Percentiles rank a stretch among this genome's conserved stretches.
Evolutionary conservation across 2,329 filamentous ascomycete species (phyloP).

Genomic region (Torrubiellomyces zombiae): DNA sequence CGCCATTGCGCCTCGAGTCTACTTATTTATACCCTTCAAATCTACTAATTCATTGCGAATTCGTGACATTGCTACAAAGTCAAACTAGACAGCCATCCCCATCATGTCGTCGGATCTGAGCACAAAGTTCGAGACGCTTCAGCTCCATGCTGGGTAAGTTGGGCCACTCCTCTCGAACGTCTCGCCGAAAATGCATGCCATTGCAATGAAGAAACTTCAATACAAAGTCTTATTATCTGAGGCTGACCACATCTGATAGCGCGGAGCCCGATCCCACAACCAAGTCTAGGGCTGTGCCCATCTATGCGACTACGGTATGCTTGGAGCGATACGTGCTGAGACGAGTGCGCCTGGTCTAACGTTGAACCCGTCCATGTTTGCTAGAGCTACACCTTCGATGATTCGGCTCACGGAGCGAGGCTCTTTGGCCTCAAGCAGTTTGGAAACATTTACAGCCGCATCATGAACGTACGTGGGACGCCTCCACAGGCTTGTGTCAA

Average conservation of each 20-base stretch:
- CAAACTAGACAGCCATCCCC: too few species aligned
- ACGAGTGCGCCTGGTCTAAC: neutral
- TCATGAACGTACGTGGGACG: constrained; percentile 59
- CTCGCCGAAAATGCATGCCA: neutral
- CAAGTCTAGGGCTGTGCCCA: constrained; percentile 81
- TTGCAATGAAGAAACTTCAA: neutral
- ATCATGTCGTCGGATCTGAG: constrained; percentile 28
- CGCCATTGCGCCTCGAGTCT: too few species aligned
- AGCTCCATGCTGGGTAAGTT: constrained; percentile 66
- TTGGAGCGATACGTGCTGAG: neutral
- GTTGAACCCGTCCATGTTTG: neutral
- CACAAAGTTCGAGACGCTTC: constrained; percentile 66
- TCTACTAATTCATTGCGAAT: too few species aligned
- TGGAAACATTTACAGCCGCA: constrained; percentile 94
- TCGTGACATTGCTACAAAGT: too few species aligned
- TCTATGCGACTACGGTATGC: constrained; percentile 70
- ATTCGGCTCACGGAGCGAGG: constrained; percentile 85
- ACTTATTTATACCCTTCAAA: too few species aligned
- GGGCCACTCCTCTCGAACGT: too few species aligned
- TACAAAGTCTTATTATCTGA: too few species aligned
- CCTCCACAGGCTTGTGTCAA: too few species aligned
- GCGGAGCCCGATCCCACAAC: constrained; percentile 67
- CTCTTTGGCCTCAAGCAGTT: constrained; percentile 94
- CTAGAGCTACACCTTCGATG: constrained; percentile 87
- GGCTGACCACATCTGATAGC: constrained; percentile 24